Percentiles rank a stretch among this genome's conserved stretches.
phyloP scores from a whole-genome alignment of 202 grass and related monocot genomes.

The Tripidium arundinaceum region DNA sequence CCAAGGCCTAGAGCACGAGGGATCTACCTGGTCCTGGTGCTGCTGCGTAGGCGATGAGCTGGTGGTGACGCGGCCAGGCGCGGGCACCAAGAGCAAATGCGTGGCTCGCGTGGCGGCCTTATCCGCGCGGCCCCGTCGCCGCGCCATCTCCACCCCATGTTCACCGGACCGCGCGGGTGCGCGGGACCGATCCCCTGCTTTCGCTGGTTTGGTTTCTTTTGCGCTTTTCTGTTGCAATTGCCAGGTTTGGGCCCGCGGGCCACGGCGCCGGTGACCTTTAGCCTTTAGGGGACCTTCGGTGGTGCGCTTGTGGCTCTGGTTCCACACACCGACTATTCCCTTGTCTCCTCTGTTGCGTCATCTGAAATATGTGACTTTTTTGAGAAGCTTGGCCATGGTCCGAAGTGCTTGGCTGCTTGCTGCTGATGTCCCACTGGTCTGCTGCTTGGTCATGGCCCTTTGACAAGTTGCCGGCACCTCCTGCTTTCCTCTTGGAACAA shows the following conservation, averaged over 20 bases:
- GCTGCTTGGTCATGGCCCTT: not conserved
- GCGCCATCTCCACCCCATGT: conserved; percentile 6
- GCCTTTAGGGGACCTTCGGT: not conserved
- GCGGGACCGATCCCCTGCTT: not conserved
- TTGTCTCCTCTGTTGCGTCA: not conserved
- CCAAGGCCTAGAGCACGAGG: not conserved
- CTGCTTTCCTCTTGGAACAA: not conserved
- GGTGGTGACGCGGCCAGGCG: conserved; percentile 49
- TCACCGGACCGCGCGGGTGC: not conserved
- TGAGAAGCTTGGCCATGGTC: not conserved
- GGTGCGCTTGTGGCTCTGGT: not conserved
- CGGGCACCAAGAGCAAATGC: conserved; percentile 30
- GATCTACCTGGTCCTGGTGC: not conserved
- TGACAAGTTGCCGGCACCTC: not conserved
- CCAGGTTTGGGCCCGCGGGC: not conserved
- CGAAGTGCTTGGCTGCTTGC: not conserved
- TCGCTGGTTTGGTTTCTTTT: not conserved
- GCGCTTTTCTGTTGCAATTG: not conserved
- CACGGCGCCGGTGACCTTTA: not conserved
- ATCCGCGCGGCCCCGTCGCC: conserved; percentile 21
- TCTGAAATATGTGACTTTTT: not conserved
- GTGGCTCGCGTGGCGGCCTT: conserved; percentile 46
- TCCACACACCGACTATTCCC: not conserved
- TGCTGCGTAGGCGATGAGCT: conserved; percentile 12
- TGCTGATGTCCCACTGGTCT: not conserved